Conservation (phyloP, 1,139 yeast species). For the Eremothecium cymbalariae region DNA sequence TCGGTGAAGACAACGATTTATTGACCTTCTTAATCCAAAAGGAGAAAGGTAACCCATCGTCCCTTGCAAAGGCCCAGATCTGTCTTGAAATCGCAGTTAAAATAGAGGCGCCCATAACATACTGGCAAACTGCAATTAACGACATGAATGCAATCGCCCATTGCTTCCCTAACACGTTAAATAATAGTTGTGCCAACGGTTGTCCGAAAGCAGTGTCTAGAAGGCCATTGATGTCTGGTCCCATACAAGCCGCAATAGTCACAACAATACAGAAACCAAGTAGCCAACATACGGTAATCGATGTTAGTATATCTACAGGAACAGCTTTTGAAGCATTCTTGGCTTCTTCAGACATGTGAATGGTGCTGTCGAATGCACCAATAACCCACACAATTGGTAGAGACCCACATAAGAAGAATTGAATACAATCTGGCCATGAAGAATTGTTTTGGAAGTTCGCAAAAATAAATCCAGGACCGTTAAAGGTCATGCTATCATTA, state of each 20-base stretch:
- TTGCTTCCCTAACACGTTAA: slow-evolving; percentile 55
- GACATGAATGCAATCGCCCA: slow-evolving; percentile 66
- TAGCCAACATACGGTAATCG: slow-evolving; percentile 51
- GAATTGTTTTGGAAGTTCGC: slow-evolving; percentile 47
- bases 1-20: slow-evolving; percentile 45
- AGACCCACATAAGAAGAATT: slow-evolving; percentile 37
- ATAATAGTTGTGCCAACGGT: slow-evolving; percentile 58
- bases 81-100: slow-evolving; percentile 45
- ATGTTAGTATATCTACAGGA: slow-evolving; percentile 53
- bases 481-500: slow-evolving; percentile 29
- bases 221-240: slow-evolving; percentile 41
- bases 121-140: slow-evolving; percentile 52
- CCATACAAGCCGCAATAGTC: slow-evolving; percentile 49
- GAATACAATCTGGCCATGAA: slow-evolving; percentile 63
- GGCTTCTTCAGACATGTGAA: slow-evolving; percentile 70
- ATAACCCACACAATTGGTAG: slow-evolving; percentile 63
- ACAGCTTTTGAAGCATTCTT: slow-evolving; percentile 57
- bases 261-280: slow-evolving; percentile 54
- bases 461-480: slow-evolving; percentile 44
- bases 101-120: slow-evolving; percentile 56
- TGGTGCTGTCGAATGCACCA: slow-evolving; percentile 63
- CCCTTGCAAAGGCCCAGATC: slow-evolving; percentile 47
- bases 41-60: slow-evolving; percentile 43
- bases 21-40: slow-evolving; percentile 46
- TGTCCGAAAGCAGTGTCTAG: slow-evolving; percentile 42